A percentile compares a stretch with the other conserved stretches of the same genome.
Conservation (phyloP, 768 basidiomycete genomes). For the Exidia glandulosa region DNA sequence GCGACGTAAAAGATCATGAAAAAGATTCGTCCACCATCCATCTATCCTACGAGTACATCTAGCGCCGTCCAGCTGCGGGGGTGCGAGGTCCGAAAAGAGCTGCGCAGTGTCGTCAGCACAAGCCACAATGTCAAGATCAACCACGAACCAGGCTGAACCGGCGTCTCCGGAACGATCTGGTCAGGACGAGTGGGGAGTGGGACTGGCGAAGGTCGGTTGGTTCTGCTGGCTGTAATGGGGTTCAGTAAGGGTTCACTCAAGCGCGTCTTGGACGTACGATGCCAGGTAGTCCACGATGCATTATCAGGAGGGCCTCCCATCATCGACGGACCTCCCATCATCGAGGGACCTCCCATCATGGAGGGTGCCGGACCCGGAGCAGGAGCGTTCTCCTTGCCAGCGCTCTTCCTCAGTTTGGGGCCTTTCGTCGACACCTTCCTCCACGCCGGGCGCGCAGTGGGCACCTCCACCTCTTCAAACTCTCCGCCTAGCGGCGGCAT, state of each 20-base stretch:
- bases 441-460: slow-evolving; percentile 49
- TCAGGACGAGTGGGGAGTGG: too few species aligned
- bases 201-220: too few species aligned
- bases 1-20: not conserved
- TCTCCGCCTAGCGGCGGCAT: not conserved
- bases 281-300: slow-evolving; percentile 82
- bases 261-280: slow-evolving; percentile 51
- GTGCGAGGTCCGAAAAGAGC: not conserved
- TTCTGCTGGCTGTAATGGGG: not conserved
- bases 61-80: not conserved
- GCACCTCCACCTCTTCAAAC: slow-evolving; percentile 36
- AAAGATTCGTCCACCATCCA: not conserved
- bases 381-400: slow-evolving; percentile 27
- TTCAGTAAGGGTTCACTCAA: not conserved
- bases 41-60: not conserved
- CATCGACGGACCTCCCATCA: too few species aligned
- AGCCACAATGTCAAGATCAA: too few species aligned
- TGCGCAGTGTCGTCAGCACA: too few species aligned
- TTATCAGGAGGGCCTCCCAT: too few species aligned
- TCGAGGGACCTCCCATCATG: too few species aligned
- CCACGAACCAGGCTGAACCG: too few species aligned
- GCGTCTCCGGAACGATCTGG: too few species aligned
- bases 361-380: slow-evolving; percentile 26
- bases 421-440: slow-evolving; percentile 53
- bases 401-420: slow-evolving; percentile 42